Base-by-base conservation (phyloP, 139 green algal genomes). In the Closterium sp. region DNA sequence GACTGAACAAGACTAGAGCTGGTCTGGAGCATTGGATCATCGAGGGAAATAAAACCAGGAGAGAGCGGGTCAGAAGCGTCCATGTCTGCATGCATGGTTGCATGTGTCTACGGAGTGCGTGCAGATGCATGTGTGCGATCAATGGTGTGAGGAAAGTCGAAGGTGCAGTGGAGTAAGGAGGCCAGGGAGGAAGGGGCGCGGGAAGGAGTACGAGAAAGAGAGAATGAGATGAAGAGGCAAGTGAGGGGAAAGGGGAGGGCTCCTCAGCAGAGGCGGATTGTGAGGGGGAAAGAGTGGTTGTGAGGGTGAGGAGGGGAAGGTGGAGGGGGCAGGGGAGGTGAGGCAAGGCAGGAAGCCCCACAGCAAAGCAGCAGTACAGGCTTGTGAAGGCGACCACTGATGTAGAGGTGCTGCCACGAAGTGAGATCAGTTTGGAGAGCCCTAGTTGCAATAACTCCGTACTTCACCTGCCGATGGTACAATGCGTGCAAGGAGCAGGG, bases 301-400 rank as follows among this genome's bases (percentile, higher is more conserved):
- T 76, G 55, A 4, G 55, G 55, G 55, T 12, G 55, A 3, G 25
- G 55, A 28, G 55, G 55, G 55, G 12, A 76, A 76, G 25, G 12
- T 16, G 55, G 55, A 28, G 12, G 10, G 55, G 23, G 2, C 0
- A 76, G 55, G 16, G 4, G 55, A 28, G 10, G 55, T 28, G 55
- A 76, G 55, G 12, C 55, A 76, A 76, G 55, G 55, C 55, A 76
- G 55, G 55, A 12, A 76, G 12, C 0, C 55, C 16, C 55, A 76
- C 55, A 76, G 55, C 23, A 76, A 76, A 19, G 16, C 55, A 76
- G 55, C 55, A 76, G 55, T 76, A 97, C 95, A 23, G 97, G 97
- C 92, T 98, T 98, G 33, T 98, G 97, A 93, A 98, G 88, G 7
- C 97, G 93, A 0, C 97, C 97, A 8, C 94, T 95, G 1, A 97